Conservation (phyloP, 192 early-diverging fungal genomes). For the Martensiomyces pterosporus region DNA sequence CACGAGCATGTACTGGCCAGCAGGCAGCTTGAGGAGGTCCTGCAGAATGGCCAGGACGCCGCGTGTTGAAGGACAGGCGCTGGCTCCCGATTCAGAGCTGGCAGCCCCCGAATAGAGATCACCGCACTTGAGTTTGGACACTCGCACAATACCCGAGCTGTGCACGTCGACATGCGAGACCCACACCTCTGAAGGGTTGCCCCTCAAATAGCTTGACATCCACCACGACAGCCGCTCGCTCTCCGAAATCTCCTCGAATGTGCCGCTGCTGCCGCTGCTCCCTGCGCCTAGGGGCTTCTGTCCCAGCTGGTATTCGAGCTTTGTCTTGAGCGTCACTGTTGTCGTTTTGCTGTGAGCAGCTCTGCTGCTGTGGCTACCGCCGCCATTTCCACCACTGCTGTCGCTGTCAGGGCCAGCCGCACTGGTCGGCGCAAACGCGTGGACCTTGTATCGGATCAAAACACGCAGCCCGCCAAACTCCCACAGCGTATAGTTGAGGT, state of each 20-base stretch:
- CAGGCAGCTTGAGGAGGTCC: constrained; percentile 16
- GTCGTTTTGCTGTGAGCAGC: not conserved
- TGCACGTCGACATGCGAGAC: constrained; percentile 27
- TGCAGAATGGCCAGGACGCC: constrained; percentile 20
- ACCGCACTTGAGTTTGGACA: constrained; percentile 6
- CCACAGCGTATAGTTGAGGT: constrained; percentile 46
- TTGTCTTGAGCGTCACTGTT: constrained; percentile 31
- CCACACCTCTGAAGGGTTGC: constrained; percentile 43
- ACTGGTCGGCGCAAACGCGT: constrained; percentile 23
- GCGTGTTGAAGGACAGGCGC: constrained; percentile 44
- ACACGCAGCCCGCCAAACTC: constrained; percentile 36
- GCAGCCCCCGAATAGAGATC: constrained; percentile 14
- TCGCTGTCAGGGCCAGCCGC: no score
- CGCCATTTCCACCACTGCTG: not conserved
- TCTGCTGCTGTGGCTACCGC: not conserved
- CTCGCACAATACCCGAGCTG: constrained; percentile 3
- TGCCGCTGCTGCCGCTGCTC: constrained; percentile 1
- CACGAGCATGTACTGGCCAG: constrained; percentile 33
- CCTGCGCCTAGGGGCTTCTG: constrained; percentile 3
- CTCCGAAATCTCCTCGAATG: constrained; percentile 26
- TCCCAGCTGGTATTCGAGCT: constrained; percentile 27
- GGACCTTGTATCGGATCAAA: constrained; percentile 34
- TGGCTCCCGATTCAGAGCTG: no score
- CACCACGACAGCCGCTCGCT: constrained; percentile 46
- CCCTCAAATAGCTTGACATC: constrained; percentile 34